A percentile compares a stretch with the other conserved stretches of the same genome.
Evolutionary conservation across 768 basidiomycete genomes (phyloP).

Genomic region (Suillus bovinus): DNA sequence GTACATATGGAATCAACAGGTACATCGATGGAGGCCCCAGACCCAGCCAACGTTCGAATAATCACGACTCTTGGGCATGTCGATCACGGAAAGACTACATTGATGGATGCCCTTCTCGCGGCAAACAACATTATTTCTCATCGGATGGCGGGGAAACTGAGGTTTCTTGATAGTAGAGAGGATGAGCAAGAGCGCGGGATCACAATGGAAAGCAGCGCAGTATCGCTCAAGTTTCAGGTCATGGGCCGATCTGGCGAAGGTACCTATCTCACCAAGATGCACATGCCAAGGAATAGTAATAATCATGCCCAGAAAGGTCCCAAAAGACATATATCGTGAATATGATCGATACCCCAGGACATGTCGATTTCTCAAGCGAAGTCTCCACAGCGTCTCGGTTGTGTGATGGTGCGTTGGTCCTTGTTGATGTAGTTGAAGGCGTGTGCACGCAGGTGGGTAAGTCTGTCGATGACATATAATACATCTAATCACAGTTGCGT

Average conservation of each 20-base stretch:
- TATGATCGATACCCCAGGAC: conserved; percentile 98
- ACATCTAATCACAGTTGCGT: conserved; percentile 5
- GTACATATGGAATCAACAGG: neutral
- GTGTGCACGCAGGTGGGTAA: conserved; percentile 92
- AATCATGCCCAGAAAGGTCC: conserved; percentile 47
- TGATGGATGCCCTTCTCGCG: conserved; percentile 93
- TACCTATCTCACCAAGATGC: conserved; percentile 35
- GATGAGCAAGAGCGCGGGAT: conserved; percentile 98
- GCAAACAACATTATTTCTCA: conserved; percentile 97
- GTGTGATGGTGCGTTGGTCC: conserved; percentile 92
- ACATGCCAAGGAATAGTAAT: conserved; percentile 28
- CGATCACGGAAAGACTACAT: conserved; percentile 95
- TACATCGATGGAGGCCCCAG: conserved; percentile 18
- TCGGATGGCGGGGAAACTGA: conserved; percentile 92
- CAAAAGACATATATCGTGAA: conserved; percentile 83
- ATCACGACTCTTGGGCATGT: conserved; percentile 89
- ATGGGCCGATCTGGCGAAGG: conserved; percentile 61
- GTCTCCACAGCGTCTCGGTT: conserved; percentile 92
- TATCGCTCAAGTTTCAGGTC: conserved; percentile 86
- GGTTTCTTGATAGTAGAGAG: conserved; percentile 93
- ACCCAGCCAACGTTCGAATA: conserved; percentile 60
- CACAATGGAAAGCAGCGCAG: conserved; percentile 98
- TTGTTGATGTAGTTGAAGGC: conserved; percentile 97
- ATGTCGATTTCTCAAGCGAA: conserved; percentile 98
- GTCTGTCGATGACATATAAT: neutral